Evolutionary conservation across 345 rosid genomes (phyloP), one percentile per base, ranked within the genome.

Genomic region (Adansonia digitata): DNA sequence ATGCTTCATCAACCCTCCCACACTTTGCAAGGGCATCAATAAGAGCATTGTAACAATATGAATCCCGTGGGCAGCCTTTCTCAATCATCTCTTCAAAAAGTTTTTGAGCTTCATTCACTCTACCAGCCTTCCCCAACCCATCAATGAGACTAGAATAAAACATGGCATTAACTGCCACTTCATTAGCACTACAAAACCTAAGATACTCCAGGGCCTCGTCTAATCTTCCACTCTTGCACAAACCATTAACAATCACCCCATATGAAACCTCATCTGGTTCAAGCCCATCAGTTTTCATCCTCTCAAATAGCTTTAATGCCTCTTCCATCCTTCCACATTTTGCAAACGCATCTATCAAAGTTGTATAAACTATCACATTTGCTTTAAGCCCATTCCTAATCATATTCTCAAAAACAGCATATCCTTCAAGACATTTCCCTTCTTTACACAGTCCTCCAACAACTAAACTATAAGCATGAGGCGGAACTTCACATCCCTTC

Each of bases 111-210:
- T 90, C 95, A 67, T 88, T 85, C 17, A 91, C 84, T 57, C 90
- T 75, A 34, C 98, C 97, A 2, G 86, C 90, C 86, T 94, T 92
- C n/a, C 98, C 98, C 20, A 92, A 81, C 53, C 97, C 94, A 71
- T 88, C 95, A 18, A 92, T 91, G 31, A 94, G 88, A 82, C 92
- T 85, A 73, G 92, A 87, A 82, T 67, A 88, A 80, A 92, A 80
- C 84, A 86, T 82, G 0, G 97, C 85, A 78, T 91, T 94, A 37
- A 92, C 85, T 14, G 83, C 81, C 70, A 88, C 65, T 20, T 90
- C 91, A 40, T 84, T 87, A 18, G 51, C 62, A 81, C 63, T 73
- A 59, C 95, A 91, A 35, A 80, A 75, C 78, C 85, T 48, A 35
- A 85, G 83, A 80, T 77, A 87, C 18, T 74, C 79, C 81, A 91